These are phyloP conservation scores for Lasiodiplodia sp. DNA, from an alignment of 2,329 filamentous ascomycete genomes.

Conservation along the genomic window DNA sequence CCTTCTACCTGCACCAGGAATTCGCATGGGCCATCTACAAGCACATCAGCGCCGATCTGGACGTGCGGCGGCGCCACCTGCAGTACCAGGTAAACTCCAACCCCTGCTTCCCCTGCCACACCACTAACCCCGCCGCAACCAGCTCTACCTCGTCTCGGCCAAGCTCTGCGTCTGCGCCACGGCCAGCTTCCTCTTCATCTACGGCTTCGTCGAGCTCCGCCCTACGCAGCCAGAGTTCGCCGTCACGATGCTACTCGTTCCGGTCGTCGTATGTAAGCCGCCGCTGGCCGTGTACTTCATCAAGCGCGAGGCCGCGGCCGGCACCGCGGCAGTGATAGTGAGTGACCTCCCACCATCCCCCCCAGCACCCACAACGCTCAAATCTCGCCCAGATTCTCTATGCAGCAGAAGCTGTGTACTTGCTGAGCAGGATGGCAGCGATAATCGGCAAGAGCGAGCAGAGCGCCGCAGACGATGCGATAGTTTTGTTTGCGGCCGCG, in stretches of 20 bases:
- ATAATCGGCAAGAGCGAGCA: conserved; percentile 32
- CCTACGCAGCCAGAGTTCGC: conserved; percentile 35
- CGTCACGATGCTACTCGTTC: conserved; percentile 37
- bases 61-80: conserved; percentile 30
- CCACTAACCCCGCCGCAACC: too few relatives aligned
- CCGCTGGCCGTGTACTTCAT: conserved; percentile 31
- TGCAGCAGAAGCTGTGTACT: conserved; percentile 34
- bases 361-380: conserved; percentile 31
- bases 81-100: too few relatives aligned
- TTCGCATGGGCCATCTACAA: conserved; percentile 36
- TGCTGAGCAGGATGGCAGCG: conserved; percentile 35
- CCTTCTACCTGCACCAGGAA: conserved; percentile 31
- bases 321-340: conserved; percentile 34
- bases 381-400: conserved; percentile 23
- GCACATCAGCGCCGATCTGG: conserved; percentile 32
- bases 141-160: conserved; percentile 28
- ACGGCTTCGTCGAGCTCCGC: conserved; percentile 36
- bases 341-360: conserved; percentile 9
- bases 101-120: too few relatives aligned
- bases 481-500: conserved; percentile 34
- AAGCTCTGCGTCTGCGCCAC: conserved; percentile 35
- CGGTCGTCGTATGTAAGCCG: conserved; percentile 32
- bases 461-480: conserved; percentile 36
- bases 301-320: conserved; percentile 29
- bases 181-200: conserved; percentile 35